Conservation (phyloP, 176 grass and related monocot genomes). For the Phyllostachys edulis region DNA sequence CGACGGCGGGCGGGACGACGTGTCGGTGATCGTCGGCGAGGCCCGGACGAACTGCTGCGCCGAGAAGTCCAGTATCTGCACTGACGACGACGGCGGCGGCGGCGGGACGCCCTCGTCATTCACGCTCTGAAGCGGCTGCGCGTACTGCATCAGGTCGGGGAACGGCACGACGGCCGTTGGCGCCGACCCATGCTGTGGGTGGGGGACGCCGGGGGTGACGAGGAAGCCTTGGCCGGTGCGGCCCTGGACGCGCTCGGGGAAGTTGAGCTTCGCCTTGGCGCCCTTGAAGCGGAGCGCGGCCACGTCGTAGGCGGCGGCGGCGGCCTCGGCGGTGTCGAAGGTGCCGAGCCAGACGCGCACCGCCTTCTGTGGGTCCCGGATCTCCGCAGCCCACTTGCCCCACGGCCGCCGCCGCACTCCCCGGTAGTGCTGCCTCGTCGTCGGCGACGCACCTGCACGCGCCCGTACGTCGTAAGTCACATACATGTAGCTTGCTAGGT, state of each 20-base stretch:
- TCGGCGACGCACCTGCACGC: conserved; percentile 8
- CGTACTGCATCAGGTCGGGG: conserved; percentile 58
- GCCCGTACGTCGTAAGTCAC: not conserved
- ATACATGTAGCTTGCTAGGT: not conserved
- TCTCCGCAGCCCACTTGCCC: conserved; percentile 89
- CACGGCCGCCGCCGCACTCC: conserved; percentile 71
- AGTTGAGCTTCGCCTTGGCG: conserved; percentile 83
- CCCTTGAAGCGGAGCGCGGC: conserved; percentile 75
- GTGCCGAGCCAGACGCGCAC: conserved; percentile 82
- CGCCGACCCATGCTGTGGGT: not conserved
- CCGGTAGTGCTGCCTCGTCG: conserved; percentile 45
- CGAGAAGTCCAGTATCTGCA: conserved; percentile 43
- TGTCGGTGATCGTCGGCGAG: not conserved
- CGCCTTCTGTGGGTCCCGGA: conserved; percentile 68
- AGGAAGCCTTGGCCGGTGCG: conserved; percentile 52
- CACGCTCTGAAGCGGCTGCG: conserved; percentile 49
- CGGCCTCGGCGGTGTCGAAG: conserved; percentile 71
- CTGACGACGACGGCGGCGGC: not conserved
- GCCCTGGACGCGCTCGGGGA: conserved; percentile 69
- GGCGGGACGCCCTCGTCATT: not conserved
- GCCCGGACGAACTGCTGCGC: conserved; percentile 14
- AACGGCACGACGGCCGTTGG: conserved; percentile 14
- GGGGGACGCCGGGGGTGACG: conserved; percentile 16
- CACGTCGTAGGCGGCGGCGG: conserved; percentile 66
- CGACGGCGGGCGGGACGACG: not conserved